Conservation (phyloP, 108 stramenopile genomes). For the Fragilariopsis cylindrus region DNA sequence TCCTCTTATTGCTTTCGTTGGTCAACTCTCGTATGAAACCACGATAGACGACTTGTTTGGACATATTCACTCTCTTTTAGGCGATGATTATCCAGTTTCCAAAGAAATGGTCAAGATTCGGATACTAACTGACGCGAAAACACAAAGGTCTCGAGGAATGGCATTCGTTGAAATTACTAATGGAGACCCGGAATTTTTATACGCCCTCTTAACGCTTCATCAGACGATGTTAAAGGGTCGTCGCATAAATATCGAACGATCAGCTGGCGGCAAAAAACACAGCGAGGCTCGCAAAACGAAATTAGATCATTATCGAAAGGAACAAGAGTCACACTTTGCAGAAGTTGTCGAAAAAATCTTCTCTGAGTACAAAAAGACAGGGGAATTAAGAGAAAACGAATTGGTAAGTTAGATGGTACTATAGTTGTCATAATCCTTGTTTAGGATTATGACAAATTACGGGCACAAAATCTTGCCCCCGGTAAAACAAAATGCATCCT, state of each 20-base stretch:
- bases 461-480: too few species aligned
- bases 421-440: too few species aligned
- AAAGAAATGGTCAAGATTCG: conserved; percentile 67
- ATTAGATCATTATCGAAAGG: conserved; percentile 60
- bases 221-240: conserved; percentile 90
- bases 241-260: conserved; percentile 89
- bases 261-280: conserved; percentile 62
- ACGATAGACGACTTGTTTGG: conserved; percentile 65
- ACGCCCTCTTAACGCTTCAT: conserved; percentile 85
- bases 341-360: conserved; percentile 81
- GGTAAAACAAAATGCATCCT: too few species aligned
- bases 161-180: conserved; percentile 75
- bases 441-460: too few species aligned
- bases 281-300: conserved; percentile 66
- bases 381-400: conserved; percentile 78
- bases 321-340: conserved; percentile 80
- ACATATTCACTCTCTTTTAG: conserved; percentile 68
- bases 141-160: conserved; percentile 83
- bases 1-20: conserved; percentile 92
- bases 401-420: conserved; percentile 20
- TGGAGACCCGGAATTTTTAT: conserved; percentile 73
- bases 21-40: conserved; percentile 86
- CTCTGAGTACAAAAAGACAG: conserved; percentile 61
- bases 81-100: conserved; percentile 29
- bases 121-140: conserved; percentile 75